These are phyloP conservation scores for Aspergillus haitiensis DNA, from an alignment of 495 filamentous ascomycete species.

Conservation along the genomic window DNA sequence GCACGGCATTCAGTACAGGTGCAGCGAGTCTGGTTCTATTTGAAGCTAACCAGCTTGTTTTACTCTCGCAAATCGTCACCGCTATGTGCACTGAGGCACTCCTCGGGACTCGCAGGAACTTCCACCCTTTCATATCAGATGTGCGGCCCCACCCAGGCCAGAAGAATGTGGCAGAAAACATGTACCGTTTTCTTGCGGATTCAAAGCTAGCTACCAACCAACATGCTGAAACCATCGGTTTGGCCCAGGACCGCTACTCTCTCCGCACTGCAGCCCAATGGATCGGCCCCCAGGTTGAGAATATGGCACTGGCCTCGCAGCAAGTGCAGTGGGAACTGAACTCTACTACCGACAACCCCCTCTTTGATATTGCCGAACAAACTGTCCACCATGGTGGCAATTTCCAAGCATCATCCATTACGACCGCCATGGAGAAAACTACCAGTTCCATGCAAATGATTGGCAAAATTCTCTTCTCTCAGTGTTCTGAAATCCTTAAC, in stretches of 20 bases:
- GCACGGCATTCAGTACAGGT: constrained; percentile 59
- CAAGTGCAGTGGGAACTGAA: constrained; percentile 62
- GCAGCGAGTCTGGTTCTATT: constrained; percentile 56
- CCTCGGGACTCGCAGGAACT: constrained; percentile 53
- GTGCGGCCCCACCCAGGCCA: constrained; percentile 64
- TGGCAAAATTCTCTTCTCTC: constrained; percentile 58
- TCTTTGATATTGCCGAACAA: constrained; percentile 45
- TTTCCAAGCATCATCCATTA: constrained; percentile 61
- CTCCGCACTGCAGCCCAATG: constrained; percentile 63
- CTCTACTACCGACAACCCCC: constrained; percentile 64
- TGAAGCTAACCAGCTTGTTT: constrained; percentile 56
- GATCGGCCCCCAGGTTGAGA: constrained; percentile 64
- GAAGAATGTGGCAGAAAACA: constrained; percentile 55
- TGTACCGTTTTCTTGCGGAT: constrained; percentile 50
- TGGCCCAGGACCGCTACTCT: constrained; percentile 64
- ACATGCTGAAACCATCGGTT: constrained; percentile 14
- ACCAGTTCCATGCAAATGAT: constrained; percentile 54
- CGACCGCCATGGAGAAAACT: constrained; percentile 64
- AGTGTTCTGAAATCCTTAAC: constrained; percentile 61
- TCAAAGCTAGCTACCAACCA: constrained; percentile 32
- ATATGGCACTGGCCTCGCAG: constrained; percentile 51
- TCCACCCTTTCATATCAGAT: constrained; percentile 59
- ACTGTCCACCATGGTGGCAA: constrained; percentile 59
- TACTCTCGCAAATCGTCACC: constrained; percentile 59
- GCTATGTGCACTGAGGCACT: constrained; percentile 49